phyloP scores from a whole-genome alignment of 78 protist species.

The Cyanophora paradoxa region DNA sequence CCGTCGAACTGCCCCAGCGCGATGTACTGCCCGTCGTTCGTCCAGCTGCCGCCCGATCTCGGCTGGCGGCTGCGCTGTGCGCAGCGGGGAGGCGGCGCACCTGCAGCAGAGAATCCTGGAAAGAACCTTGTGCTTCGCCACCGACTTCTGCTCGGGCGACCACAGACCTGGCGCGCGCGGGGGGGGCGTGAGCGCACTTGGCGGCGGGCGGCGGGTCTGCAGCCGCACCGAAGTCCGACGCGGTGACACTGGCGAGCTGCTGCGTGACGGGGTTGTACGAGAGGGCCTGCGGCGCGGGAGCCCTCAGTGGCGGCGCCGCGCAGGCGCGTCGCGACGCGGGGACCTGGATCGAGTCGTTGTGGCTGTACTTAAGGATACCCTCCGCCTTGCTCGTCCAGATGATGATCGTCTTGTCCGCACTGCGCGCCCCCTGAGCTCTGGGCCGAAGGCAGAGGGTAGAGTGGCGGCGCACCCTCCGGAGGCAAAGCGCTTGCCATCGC shows the following conservation, averaged over 20 bases:
- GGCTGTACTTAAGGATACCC: slow-evolving; percentile 52
- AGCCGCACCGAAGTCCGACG: slow-evolving; percentile 65
- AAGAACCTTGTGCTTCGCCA: slow-evolving; percentile 46
- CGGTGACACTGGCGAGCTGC: slow-evolving; percentile 53
- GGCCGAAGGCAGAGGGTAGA: too few relatives aligned
- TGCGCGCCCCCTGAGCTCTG: background rate
- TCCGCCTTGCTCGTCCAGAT: slow-evolving; percentile 60
- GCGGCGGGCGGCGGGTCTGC: too few relatives aligned
- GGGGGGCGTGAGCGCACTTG: background rate
- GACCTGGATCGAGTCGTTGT: slow-evolving; percentile 53
- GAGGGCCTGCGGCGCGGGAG: too few relatives aligned
- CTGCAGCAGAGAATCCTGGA: slow-evolving; percentile 2
- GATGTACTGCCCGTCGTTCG: slow-evolving; percentile 60
- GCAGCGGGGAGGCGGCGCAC: too few relatives aligned
- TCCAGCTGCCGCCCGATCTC: too few relatives aligned
- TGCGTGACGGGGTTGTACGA: slow-evolving; percentile 60
- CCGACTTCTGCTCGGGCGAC: slow-evolving; percentile 55
- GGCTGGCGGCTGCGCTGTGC: background rate
- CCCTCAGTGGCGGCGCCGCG: too few relatives aligned
- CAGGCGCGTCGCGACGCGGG: too few relatives aligned
- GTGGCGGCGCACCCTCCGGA: too few relatives aligned
- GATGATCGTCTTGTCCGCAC: slow-evolving; percentile 56
- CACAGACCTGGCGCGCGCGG: slow-evolving; percentile 35
- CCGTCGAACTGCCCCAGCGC: slow-evolving; percentile 68
- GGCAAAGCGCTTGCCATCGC: slow-evolving; percentile 68